Evolutionary conservation across 371 early-diverging fungal species (phyloP).

Genomic region (Mortierella sp.): DNA sequence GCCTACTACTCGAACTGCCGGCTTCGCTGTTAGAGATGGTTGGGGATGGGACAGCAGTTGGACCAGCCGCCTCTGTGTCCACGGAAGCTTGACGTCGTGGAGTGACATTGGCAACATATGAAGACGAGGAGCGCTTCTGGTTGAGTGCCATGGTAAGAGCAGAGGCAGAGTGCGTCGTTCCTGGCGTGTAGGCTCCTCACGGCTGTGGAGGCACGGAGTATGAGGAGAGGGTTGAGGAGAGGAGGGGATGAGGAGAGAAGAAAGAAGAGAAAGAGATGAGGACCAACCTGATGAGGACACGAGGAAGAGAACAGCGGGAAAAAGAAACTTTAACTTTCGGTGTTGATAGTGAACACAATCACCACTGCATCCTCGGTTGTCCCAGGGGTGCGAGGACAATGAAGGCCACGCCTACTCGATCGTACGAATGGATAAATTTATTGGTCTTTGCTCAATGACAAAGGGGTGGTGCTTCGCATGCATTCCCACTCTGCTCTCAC

Average conservation of each 20-base stretch:
- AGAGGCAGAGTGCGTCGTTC: too few species aligned
- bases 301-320: slow-evolving; percentile 3
- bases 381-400: too few species aligned
- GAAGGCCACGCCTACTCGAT: too few species aligned
- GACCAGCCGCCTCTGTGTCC: slow-evolving; percentile 23
- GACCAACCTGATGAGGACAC: neutral
- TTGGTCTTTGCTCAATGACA: too few species aligned
- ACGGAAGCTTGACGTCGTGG: slow-evolving; percentile 35
- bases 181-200: too few species aligned
- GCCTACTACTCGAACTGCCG: slow-evolving; percentile 16
- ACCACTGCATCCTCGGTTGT: too few species aligned
- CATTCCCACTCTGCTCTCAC: too few species aligned
- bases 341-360: too few species aligned
- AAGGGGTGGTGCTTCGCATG: too few species aligned
- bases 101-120: slow-evolving; percentile 24
- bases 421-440: too few species aligned
- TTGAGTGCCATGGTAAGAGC: slow-evolving; percentile 28
- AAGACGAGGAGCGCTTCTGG: slow-evolving; percentile 37
- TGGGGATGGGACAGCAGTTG: slow-evolving; percentile 5
- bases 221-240: neutral
- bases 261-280: neutral
- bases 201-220: neutral
- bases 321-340: too few species aligned
- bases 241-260: neutral
- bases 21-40: slow-evolving; percentile 4